Evolutionary conservation across 73 alveolate genomes (phyloP), one percentile per base, ranked within the genome.

Genomic region (Paramecium sexaurelia): DNA sequence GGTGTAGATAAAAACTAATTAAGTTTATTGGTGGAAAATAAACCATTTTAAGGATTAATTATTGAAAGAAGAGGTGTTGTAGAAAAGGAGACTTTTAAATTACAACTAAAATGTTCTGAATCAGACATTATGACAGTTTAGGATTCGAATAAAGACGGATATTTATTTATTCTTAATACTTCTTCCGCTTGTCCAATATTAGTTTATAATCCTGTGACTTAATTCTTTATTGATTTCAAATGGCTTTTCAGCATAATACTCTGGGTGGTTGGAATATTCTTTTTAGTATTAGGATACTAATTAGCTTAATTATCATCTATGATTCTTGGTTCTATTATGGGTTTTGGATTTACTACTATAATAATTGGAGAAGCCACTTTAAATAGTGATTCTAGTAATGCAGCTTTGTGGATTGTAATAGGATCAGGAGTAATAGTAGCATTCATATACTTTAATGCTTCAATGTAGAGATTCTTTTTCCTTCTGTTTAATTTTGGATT

Each of bases 321-420:
- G 37, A 37, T 71, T 35, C 7, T 71, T 2, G 86, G 22, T 33
- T 13, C 24, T 3, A 15, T 71, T 5, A 71, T 71, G 55, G 86
- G 86, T 10, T 32, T 71, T n/a, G 56, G 86, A n/a, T 78, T 78
- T 33, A 39, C 90, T 29, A 22, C 90, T 13, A 78, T 78, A 17
- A 24, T 41, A 5, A 41, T 78, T 22, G 90, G 90, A 39, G 90
- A 78, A 45, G 75, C 55, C n/a, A 22, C 90, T 1, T 43, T 78
- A 39, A 61, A 78, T 78, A 36, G 55, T 78, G 75, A 78, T 7
- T 78, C 90, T 11, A 41, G 45, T 78, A 22, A 22, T 19, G 75
- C 61, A 19, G 40, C 75, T 20, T 32, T 41, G 6, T 41, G 27
- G 17, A 27, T 78, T 20, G 90, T 78, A 9, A 3, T 78, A 36